Base-by-base conservation (phyloP, 805 yeast species). In the Ogataea populi-albae region DNA sequence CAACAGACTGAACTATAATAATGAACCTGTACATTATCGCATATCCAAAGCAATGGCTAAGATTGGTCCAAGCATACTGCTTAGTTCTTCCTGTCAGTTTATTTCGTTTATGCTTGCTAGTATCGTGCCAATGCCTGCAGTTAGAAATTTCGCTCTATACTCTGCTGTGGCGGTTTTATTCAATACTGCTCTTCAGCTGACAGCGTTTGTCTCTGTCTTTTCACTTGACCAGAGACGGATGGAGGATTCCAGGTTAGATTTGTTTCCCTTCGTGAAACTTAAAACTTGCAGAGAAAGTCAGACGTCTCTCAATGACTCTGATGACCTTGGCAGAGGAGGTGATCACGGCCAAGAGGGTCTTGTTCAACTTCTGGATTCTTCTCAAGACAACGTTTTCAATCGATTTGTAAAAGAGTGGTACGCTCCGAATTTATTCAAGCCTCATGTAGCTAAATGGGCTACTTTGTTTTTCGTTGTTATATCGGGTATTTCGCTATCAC, bases 101-200 rank as follows among this genome's bases (percentile, higher is more conserved):
- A 66, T 78, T 6, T 85, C 95, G 52, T 88, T 91, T 51, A 60
- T 77, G 6, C 64, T 91, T 26, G 96, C 96, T 0, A 69, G 94
- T 1, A 59, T 69, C 4, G 97, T 93, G 5, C 72, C 81, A 9
- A 93, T 93, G 97, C 98, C 98, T 1, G 98, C 98, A 0, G 98
- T 91, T 14, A 73, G 82, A 45, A 93, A 89, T 59, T 91, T 91
- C 68, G 97, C 98, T 0, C 61, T 84, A 10, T 93, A 86, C 54
- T 86, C 95, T 5, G 89, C 96, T 0, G 83, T 87, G 12, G 91
- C 98, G 0, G 81, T 91, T 3, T 52, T 83, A 5, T 64, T 86
- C 49, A 89, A 91, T 55, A 79, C 91, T 1, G 27, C 77, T 0
- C 65, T 91, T 20, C 98, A 91, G 54, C 61, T 88, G 57, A 86